Conservation (phyloP, 1,284 basidiomycete species). For the Trichosporon coremiiforme region DNA sequence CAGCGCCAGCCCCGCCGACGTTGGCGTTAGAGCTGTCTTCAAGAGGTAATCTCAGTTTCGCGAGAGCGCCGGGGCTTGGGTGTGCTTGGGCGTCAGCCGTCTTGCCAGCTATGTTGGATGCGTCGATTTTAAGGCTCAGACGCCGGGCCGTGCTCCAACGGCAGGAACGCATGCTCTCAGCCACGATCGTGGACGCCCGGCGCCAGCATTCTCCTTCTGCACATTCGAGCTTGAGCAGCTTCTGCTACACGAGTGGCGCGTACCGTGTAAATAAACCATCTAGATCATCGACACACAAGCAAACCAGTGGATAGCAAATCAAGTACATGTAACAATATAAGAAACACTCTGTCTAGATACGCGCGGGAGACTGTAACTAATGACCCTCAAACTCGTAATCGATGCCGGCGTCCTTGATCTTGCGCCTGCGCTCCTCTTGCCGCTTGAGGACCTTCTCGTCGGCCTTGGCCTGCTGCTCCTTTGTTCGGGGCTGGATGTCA, state of each 20-base stretch:
- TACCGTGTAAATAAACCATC: neutral
- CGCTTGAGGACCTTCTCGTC: slow-evolving; percentile 73
- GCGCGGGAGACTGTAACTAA: slow-evolving; percentile 10
- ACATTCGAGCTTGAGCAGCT: no score
- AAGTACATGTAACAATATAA: slow-evolving; percentile 21
- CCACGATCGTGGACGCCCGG: neutral
- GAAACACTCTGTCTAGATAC: slow-evolving; percentile 15
- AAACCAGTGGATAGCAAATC: slow-evolving; percentile 13
- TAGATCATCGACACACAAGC: neutral
- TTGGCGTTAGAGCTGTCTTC: slow-evolving; percentile 32
- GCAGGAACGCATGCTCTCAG: neutral
- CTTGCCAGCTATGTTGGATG: neutral
- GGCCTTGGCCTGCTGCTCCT: slow-evolving; percentile 67
- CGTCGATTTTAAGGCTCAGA: neutral
- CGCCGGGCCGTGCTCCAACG: neutral
- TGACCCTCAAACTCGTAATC: slow-evolving; percentile 78
- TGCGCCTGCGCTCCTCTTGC: slow-evolving; percentile 74
- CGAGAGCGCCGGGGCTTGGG: neutral
- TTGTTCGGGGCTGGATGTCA: slow-evolving; percentile 67
- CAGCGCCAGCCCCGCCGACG: slow-evolving; percentile 29
- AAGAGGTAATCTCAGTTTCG: slow-evolving; percentile 20
- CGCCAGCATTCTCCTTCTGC: neutral
- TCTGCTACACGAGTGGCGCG: neutral
- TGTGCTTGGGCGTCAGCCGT: neutral
- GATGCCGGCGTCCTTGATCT: slow-evolving; percentile 80